Evolutionary conservation across 108 stramenopile species (phyloP).

Genomic region (Skeletonema potamos): DNA sequence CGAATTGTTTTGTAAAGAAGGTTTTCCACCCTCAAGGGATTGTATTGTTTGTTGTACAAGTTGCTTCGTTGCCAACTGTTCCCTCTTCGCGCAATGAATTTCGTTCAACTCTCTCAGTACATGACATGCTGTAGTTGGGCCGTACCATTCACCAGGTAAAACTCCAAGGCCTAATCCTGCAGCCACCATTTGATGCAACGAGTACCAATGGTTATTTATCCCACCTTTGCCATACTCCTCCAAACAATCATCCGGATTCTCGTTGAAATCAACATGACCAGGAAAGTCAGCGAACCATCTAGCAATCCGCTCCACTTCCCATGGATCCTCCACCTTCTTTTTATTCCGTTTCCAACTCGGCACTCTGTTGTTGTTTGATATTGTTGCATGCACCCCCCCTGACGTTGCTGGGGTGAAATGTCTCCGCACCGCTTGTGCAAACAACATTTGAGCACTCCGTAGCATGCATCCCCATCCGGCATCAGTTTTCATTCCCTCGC

Average conservation of each 20-base stretch:
- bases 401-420: slow-evolving; percentile 54
- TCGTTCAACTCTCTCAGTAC: slow-evolving; percentile 78
- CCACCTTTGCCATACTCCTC: slow-evolving; percentile 8
- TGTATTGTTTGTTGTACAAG: not conserved
- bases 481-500: slow-evolving; percentile 68
- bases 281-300: slow-evolving; percentile 89
- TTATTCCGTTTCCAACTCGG: not conserved
- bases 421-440: slow-evolving; percentile 79
- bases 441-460: slow-evolving; percentile 95
- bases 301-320: slow-evolving; percentile 31
- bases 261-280: slow-evolving; percentile 5
- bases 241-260: not conserved
- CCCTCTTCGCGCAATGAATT: slow-evolving; percentile 42
- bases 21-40: not conserved
- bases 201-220: slow-evolving; percentile 52
- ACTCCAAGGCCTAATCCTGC: slow-evolving; percentile 72
- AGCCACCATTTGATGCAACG: slow-evolving; percentile 86
- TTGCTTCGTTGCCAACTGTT: not conserved
- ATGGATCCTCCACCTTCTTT: slow-evolving; percentile 8
- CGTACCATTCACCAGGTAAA: slow-evolving; percentile 91
- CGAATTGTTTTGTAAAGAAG: not conserved
- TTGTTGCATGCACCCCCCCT: not conserved
- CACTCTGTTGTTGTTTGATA: not conserved
- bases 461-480: slow-evolving; percentile 99
- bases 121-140: slow-evolving; percentile 81